A percentile compares a stretch with the other conserved stretches of the same genome.
These are phyloP conservation scores for Nannizzia gypsea DNA, from an alignment of 2,329 filamentous ascomycete genomes.

Conservation along the genomic window DNA sequence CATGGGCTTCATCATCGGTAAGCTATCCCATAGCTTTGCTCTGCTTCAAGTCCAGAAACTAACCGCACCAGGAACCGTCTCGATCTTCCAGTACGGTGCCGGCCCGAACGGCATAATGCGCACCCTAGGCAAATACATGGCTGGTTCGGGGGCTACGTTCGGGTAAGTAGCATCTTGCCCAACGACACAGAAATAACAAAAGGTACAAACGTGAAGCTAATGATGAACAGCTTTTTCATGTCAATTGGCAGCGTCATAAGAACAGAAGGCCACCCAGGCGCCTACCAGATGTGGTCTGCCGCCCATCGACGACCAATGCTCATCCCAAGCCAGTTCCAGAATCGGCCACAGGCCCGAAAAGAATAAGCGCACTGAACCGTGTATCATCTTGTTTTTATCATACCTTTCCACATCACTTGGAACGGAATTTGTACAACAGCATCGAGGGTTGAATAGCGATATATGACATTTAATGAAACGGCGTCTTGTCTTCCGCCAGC, in stretches of 20 bases:
- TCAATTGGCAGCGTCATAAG: slow-evolving; percentile 94
- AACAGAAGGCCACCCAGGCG: slow-evolving; percentile 69
- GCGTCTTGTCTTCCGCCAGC: background rate
- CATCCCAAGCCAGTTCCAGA: slow-evolving; percentile 38
- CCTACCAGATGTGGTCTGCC: slow-evolving; percentile 62
- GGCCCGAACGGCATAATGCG: slow-evolving; percentile 88
- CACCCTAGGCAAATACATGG: slow-evolving; percentile 93
- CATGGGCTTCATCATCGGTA: slow-evolving; percentile 97
- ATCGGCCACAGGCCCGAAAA: slow-evolving; percentile 19
- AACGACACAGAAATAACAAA: background rate
- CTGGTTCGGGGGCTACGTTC: slow-evolving; percentile 87
- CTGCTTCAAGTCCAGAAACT: background rate
- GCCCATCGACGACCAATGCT: slow-evolving; percentile 65
- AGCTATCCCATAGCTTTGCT: slow-evolving; percentile 16
- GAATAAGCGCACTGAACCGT: background rate
- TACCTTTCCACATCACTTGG: background rate
- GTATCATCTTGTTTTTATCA: background rate
- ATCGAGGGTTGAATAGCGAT: background rate
- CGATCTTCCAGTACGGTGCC: slow-evolving; percentile 89
- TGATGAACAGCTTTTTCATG: slow-evolving; percentile 73
- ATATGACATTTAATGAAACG: background rate
- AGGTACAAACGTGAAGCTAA: background rate
- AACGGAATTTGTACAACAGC: slow-evolving; percentile 6
- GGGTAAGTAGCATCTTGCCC: slow-evolving; percentile 48
- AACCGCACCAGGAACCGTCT: slow-evolving; percentile 58